Evolutionary conservation across 345 rosid genomes (phyloP).

Genomic region (Rhodomyrtus tomentosa): DNA sequence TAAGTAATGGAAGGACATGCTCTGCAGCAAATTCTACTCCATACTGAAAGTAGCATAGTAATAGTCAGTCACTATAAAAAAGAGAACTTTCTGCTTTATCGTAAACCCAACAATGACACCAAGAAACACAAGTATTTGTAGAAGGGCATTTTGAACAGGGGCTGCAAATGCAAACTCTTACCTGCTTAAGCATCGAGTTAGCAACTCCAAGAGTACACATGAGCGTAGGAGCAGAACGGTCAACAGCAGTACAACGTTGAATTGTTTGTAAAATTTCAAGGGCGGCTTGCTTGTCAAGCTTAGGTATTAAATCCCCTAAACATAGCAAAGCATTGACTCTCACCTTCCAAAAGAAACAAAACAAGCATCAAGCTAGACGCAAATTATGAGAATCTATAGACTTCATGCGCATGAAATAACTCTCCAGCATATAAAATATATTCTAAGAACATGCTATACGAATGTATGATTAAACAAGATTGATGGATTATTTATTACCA

Average conservation of each 20-base stretch:
- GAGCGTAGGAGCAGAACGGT: constrained; percentile 90
- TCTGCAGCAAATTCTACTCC: constrained; percentile 88
- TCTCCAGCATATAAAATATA: background rate
- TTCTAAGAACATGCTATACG: background rate
- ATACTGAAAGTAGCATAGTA: constrained; percentile 32
- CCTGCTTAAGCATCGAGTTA: constrained; percentile 84
- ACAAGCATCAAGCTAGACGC: background rate
- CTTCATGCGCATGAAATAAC: background rate
- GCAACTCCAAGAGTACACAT: constrained; percentile 97
- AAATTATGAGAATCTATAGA: background rate
- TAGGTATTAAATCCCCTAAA: constrained; percentile 61
- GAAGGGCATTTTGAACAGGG: background rate
- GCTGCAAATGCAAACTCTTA: constrained; percentile 2
- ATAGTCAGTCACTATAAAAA: background rate
- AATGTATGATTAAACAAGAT: background rate
- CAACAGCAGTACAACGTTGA: constrained; percentile 92
- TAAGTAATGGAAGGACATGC: constrained; percentile 74
- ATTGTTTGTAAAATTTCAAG: constrained; percentile 74
- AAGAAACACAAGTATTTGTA: background rate
- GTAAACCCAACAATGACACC: background rate
- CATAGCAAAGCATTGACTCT: constrained; percentile 92
- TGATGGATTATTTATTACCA: background rate
- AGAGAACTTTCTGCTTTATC: background rate
- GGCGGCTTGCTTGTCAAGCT: constrained; percentile 65
- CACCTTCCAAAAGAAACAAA: constrained; percentile 42